Conservation (phyloP, 2,329 filamentous ascomycete genomes). For the Aspergillus quadrilineatus region DNA sequence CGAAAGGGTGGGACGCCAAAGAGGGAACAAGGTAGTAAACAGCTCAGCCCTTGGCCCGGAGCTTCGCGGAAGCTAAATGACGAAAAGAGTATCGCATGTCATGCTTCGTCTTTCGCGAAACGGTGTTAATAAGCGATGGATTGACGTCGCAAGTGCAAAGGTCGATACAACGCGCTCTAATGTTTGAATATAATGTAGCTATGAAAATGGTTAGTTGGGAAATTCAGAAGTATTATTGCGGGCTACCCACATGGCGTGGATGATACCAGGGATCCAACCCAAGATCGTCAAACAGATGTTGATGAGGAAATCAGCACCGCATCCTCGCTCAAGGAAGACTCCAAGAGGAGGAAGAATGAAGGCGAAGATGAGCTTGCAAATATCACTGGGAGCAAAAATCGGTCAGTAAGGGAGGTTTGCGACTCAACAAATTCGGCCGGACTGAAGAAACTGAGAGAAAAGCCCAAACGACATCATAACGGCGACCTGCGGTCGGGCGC, state of each 20-base stretch:
- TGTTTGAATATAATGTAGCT: slow-evolving; percentile 88
- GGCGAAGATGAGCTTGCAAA: slow-evolving; percentile 83
- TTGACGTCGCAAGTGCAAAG: slow-evolving; percentile 1
- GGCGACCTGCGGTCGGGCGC: background rate
- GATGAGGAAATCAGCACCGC: slow-evolving; percentile 82
- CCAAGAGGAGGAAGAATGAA: slow-evolving; percentile 85
- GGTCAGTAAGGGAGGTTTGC: slow-evolving; percentile 7
- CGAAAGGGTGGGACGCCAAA: slow-evolving; percentile 23
- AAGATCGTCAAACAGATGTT: slow-evolving; percentile 85
- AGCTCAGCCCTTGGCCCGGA: slow-evolving; percentile 29
- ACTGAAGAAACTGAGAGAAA: background rate
- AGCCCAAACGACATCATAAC: background rate
- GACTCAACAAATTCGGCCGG: background rate
- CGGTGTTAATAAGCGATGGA: background rate
- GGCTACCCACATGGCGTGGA: slow-evolving; percentile 75
- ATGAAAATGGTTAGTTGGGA: slow-evolving; percentile 22
- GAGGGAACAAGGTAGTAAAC: slow-evolving; percentile 22
- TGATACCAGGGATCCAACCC: slow-evolving; percentile 77
- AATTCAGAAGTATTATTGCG: background rate
- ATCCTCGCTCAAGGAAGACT: slow-evolving; percentile 92
- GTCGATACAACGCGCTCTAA: slow-evolving; percentile 48
- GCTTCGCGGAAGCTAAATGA: slow-evolving; percentile 30
- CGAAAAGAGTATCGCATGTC: slow-evolving; percentile 13
- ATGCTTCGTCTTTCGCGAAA: slow-evolving; percentile 3
- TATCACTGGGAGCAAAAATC: slow-evolving; percentile 54